These are phyloP conservation scores for Neopestalotiopsis clavispora DNA, from an alignment of 2,329 filamentous ascomycete species.

Conservation along the genomic window DNA sequence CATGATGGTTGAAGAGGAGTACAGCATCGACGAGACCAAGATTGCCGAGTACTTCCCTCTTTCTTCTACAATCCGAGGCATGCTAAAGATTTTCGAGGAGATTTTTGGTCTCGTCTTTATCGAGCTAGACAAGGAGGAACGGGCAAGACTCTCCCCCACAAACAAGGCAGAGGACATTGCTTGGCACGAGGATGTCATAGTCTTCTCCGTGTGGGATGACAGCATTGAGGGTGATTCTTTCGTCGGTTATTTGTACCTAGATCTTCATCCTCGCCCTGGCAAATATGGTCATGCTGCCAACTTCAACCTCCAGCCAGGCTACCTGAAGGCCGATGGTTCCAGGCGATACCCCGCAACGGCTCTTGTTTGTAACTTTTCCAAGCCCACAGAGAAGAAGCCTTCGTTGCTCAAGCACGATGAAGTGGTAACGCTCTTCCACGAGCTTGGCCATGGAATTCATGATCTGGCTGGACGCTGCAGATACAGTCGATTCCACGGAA, in stretches of 20 bases:
- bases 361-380: conserved; percentile 85
- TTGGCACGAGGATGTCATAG: conserved; percentile 83
- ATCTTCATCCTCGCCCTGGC: conserved; percentile 78
- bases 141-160: conserved; percentile 67
- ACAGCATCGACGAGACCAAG: conserved; percentile 77
- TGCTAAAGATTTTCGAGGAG: conserved; percentile 84
- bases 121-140: conserved; percentile 70
- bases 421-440: conserved; percentile 83
- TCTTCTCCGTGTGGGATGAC: conserved; percentile 85
- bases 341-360: conserved; percentile 79
- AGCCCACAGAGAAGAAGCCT: conserved; percentile 77
- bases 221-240: conserved; percentile 72
- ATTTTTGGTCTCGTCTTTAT: conserved; percentile 82
- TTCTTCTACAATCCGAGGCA: conserved; percentile 72
- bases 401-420: conserved; percentile 83
- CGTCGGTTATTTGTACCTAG: conserved; percentile 82
- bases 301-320: conserved; percentile 80
- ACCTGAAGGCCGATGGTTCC: conserved; percentile 68
- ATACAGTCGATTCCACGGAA: conserved; percentile 72
- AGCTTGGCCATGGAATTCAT: conserved; percentile 74
- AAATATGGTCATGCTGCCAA: conserved; percentile 88
- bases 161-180: conserved; percentile 73
- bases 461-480: conserved; percentile 67
- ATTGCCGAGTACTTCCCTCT: conserved; percentile 87
- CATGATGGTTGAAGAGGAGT: conserved; percentile 81